Evolutionary conservation across 2,329 filamentous ascomycete genomes (phyloP), one percentile per base, ranked within the genome.

Genomic region (Thermomyces lanuginosus): DNA sequence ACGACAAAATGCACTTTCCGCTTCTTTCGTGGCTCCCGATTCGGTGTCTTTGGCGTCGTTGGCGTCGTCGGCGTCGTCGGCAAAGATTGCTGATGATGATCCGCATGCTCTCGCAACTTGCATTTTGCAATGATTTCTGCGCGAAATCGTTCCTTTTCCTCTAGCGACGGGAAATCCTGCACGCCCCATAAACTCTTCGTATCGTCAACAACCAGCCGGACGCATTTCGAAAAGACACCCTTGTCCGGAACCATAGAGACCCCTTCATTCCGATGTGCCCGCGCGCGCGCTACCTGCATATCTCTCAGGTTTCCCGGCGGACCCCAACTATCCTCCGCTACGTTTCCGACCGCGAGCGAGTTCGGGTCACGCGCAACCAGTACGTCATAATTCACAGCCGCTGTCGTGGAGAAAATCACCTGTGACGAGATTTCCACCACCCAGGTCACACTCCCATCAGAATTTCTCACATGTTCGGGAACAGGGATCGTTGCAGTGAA

Each of bases 101-200:
- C n/a, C n/a, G n/a, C n/a, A n/a, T n/a, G n/a, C n/a, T n/a, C n/a
- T n/a, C n/a, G n/a, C n/a, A n/a, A n/a, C n/a, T n/a, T n/a, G n/a
- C n/a, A n/a, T n/a, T n/a, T n/a, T n/a, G n/a, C n/a, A n/a, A n/a
- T n/a, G n/a, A n/a, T n/a, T n/a, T n/a, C n/a, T n/a, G n/a, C n/a
- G n/a, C n/a, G n/a, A n/a, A n/a, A n/a, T n/a, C 24, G 33, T 33
- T 34, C 38, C 16, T 39, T 31, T 10, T 52, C 36, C 14, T 49
- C 39, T 64, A 67, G 74, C 16, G 69, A 66, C 2, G 83, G 83
- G 32, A 95, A 63, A 14, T 70, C 63, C 1, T 89, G 86, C n/a
- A 75, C 89, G 45, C 92, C 91, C 89, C 89, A 98, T 14, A 98
- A 53, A 29, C 75, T 76, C 10, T 74, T 72, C 0, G 86, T 95